These are phyloP conservation scores for Aspergillus sp. DNA, from an alignment of 2,329 filamentous ascomycete species.

Conservation along the genomic window DNA sequence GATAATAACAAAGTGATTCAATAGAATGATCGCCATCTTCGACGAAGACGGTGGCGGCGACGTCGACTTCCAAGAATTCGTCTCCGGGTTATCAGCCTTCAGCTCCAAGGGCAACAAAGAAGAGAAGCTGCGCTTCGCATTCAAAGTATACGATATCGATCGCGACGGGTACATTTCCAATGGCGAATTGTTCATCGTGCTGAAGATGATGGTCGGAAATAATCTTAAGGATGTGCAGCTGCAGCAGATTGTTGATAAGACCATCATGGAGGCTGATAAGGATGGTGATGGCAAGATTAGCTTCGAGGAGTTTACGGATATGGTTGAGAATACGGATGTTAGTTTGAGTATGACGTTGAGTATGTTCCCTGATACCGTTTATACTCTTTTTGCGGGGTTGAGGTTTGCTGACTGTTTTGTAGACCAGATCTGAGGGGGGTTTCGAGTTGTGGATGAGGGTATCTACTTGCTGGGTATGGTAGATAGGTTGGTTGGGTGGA, in stretches of 20 bases:
- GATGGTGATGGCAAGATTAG: conserved; percentile 97
- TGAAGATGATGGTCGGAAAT: conserved; percentile 99
- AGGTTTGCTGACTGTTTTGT: background rate
- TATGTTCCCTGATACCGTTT: conserved; percentile 36
- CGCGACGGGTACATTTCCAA: conserved; percentile 98
- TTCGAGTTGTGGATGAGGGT: background rate
- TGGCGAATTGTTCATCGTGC: conserved; percentile 96
- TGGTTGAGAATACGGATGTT: conserved; percentile 91
- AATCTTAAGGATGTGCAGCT: conserved; percentile 98
- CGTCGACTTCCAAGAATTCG: conserved; percentile 98
- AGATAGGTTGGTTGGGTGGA: background rate
- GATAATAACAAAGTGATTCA: conserved; percentile 36
- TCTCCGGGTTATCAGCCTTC: conserved; percentile 91
- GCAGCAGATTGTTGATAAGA: conserved; percentile 99
- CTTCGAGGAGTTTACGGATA: conserved; percentile 98
- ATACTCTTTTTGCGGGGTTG: too few relatives aligned
- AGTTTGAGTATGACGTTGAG: conserved; percentile 69
- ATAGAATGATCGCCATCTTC: conserved; percentile 97
- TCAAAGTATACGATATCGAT: conserved; percentile 99
- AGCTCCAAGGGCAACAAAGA: conserved; percentile 98
- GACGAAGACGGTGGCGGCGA: conserved; percentile 97
- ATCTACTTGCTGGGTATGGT: background rate
- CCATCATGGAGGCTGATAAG: conserved; percentile 98
- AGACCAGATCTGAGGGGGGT: conserved; percentile 1
- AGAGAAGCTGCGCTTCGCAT: conserved; percentile 95